phyloP scores from a whole-genome alignment of 257 asterid species.

The Penstemon eatonii region DNA sequence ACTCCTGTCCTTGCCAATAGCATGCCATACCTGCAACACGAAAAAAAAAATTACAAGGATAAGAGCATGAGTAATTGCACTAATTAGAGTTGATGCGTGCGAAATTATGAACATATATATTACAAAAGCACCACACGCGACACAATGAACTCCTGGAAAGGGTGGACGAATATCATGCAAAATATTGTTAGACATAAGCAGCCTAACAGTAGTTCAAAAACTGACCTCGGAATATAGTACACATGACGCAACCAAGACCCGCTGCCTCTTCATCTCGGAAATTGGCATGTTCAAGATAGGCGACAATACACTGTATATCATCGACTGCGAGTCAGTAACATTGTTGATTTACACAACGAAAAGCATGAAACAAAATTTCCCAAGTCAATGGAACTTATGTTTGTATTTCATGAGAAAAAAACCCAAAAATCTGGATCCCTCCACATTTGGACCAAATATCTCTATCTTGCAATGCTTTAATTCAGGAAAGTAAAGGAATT shows the following conservation, averaged over 20 bases:
- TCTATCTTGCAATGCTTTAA: conserved; percentile 8
- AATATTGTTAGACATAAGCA: conserved; percentile 14
- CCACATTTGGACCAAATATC: conserved; percentile 7
- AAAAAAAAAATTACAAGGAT: conserved; percentile 20
- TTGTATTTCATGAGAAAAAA: conserved; percentile 26
- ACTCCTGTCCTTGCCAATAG: conserved; percentile 75
- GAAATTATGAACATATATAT: conserved; percentile 21
- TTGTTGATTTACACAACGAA: conserved; percentile 19
- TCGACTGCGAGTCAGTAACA: conserved; percentile 34
- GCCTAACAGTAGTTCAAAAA: conserved; percentile 25
- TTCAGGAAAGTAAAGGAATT: conserved; percentile 18
- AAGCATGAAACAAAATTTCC: conserved; percentile 26
- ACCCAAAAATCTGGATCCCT: conserved; percentile 13
- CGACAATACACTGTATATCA: conserved; percentile 79
- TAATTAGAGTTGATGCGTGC: conserved; percentile 26
- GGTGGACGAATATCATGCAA: conserved; percentile 8
- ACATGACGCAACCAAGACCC: conserved; percentile 96
- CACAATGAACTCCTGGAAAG: conserved; percentile 10
- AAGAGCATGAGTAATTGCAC: conserved; percentile 25
- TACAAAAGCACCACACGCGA: conserved; percentile 23
- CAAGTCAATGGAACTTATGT: conserved; percentile 21
- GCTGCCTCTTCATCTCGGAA: conserved; percentile 88
- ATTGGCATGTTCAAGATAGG: conserved; percentile 91
- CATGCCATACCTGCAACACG: conserved; percentile 80
- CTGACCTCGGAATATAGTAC: conserved; percentile 92